Conservation (phyloP, 257 asterid species). For the Solanum clarkiae region DNA sequence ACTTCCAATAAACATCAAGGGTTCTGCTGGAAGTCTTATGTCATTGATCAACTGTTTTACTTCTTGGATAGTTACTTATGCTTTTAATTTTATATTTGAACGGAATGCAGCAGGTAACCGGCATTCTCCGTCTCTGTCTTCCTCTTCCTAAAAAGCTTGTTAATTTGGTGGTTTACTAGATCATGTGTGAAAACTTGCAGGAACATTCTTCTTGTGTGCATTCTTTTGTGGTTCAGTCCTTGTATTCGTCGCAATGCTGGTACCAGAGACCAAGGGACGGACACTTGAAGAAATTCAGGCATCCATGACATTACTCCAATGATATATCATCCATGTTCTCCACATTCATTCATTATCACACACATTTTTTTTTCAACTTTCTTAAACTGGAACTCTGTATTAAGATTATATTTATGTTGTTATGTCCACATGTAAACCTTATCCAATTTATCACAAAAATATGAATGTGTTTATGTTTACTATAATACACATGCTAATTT, state of each 20-base stretch:
- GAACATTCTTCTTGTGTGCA: constrained; percentile 35
- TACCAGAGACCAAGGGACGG: constrained; percentile 85
- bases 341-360: neutral
- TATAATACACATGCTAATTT: too few species aligned
- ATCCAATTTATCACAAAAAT: neutral
- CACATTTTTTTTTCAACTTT: too few species aligned
- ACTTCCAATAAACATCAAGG: constrained; percentile 60
- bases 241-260: constrained; percentile 46
- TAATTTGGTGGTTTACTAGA: neutral
- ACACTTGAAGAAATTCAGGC: constrained; percentile 63
- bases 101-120: constrained; percentile 61
- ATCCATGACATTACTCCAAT: constrained; percentile 16
- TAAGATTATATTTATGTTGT: neutral
- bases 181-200: constrained; percentile 10
- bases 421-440: neutral
- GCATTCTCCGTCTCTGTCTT: neutral
- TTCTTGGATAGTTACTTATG: constrained; percentile 40
- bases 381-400: neutral
- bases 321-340: neutral
- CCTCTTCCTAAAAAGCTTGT: neutral
- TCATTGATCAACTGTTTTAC: constrained; percentile 42
- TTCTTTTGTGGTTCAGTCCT: constrained; percentile 22
- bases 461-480: neutral
- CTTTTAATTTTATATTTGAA: constrained; percentile 46
- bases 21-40: constrained; percentile 50